These are phyloP conservation scores for Dendrocalamus sinicus DNA, from an alignment of 176 grass and related monocot genomes.

Conservation along the genomic window DNA sequence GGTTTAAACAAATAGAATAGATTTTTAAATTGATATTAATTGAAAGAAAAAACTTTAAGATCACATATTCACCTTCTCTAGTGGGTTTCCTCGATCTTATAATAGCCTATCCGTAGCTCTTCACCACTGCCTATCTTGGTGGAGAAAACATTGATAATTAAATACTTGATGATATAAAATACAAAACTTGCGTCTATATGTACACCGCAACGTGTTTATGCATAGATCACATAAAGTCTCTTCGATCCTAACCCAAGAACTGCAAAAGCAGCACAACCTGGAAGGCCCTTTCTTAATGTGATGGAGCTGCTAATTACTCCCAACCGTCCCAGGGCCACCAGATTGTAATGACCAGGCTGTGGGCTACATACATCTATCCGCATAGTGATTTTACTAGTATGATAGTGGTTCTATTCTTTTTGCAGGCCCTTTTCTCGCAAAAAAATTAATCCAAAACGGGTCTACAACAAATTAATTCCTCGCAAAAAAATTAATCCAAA, in stretches of 20 bases:
- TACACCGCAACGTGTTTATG: background rate
- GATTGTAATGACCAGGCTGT: background rate
- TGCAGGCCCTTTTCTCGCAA: background rate
- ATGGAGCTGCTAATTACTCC: background rate
- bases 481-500: background rate
- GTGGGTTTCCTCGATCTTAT: too few species aligned
- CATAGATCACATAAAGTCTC: background rate
- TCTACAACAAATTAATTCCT: background rate
- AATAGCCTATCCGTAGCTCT: too few species aligned
- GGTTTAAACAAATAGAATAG: too few species aligned
- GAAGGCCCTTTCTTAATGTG: background rate
- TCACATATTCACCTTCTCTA: too few species aligned
- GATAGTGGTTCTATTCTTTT: background rate
- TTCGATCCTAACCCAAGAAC: background rate
- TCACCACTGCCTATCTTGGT: background rate
- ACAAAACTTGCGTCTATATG: background rate
- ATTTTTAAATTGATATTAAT: too few species aligned
- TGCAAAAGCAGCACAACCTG: background rate
- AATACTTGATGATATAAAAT: background rate
- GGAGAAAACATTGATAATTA: background rate
- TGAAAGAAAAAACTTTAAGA: too few species aligned
- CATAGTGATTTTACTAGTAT: too few species aligned
- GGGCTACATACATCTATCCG: background rate
- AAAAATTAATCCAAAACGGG: background rate
- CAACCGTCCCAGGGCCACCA: background rate